phyloP scores from a whole-genome alignment of 2,329 filamentous ascomycete species.

The Xylaria sp. region DNA sequence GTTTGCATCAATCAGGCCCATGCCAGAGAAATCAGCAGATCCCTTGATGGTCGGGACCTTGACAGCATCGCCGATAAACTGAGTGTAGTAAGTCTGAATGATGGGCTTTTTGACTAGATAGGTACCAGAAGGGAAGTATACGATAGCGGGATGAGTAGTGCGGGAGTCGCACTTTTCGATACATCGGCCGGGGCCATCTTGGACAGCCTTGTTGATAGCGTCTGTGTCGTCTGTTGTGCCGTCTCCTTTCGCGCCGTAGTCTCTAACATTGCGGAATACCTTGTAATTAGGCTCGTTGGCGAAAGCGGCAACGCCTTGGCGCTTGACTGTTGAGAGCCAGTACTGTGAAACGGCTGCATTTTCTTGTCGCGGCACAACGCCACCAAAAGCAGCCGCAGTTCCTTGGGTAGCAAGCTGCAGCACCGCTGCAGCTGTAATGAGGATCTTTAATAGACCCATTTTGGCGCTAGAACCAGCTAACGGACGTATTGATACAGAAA shows the following conservation, averaged over 20 bases:
- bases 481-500: constrained; percentile 28
- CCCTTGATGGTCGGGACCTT: constrained; percentile 78
- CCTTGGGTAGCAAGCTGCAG: constrained; percentile 35
- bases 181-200: constrained; percentile 74
- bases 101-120: constrained; percentile 83
- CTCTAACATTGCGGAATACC: constrained; percentile 77
- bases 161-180: constrained; percentile 81
- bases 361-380: constrained; percentile 33
- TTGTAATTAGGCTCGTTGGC: constrained; percentile 62
- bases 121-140: constrained; percentile 90
- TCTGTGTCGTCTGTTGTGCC: constrained; percentile 79
- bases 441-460: constrained; percentile 42
- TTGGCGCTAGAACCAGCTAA: constrained; percentile 41
- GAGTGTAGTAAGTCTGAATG: constrained; percentile 89
- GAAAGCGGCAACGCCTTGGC: constrained; percentile 72
- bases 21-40: constrained; percentile 73
- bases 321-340: constrained; percentile 74
- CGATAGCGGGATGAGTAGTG: constrained; percentile 81
- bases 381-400: constrained; percentile 29
- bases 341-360: constrained; percentile 55
- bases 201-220: constrained; percentile 85
- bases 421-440: constrained; percentile 37
- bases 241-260: constrained; percentile 74
- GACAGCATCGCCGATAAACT: constrained; percentile 82
- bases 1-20: constrained; percentile 87